These are phyloP conservation scores for Rubroshorea leprosula DNA, from an alignment of 345 rosid genomes.

Conservation along the genomic window DNA sequence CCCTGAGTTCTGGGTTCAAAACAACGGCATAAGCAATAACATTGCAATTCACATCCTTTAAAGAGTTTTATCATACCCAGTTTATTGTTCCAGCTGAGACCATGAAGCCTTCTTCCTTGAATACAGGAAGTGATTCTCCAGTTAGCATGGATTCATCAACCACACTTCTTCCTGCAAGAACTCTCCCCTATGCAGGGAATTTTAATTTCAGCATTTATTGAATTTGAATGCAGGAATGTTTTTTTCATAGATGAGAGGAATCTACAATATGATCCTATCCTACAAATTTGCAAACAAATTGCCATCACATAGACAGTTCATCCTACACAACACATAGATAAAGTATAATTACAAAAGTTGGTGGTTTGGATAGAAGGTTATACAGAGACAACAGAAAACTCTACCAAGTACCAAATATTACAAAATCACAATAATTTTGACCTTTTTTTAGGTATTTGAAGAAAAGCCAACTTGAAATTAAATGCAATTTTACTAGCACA, in stretches of 20 bases:
- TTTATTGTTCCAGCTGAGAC: constrained; percentile 95
- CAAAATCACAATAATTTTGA: too few relatives aligned
- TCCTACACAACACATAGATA: too few relatives aligned
- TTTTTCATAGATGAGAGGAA: constrained; percentile 6
- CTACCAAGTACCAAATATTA: too few relatives aligned
- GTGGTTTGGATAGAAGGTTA: too few relatives aligned
- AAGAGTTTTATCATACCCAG: constrained; percentile 50
- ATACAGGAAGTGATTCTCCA: constrained; percentile 91
- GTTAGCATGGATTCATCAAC: constrained; percentile 98
- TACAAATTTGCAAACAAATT: constrained; percentile 1
- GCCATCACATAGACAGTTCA: not conserved
- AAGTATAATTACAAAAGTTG: too few relatives aligned
- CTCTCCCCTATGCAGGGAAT: constrained; percentile 54
- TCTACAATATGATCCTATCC: constrained; percentile 1
- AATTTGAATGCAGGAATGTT: constrained; percentile 7
- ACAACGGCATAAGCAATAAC: not conserved
- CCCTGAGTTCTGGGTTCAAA: not conserved
- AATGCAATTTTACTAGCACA: too few relatives aligned
- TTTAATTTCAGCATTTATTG: constrained; percentile 18
- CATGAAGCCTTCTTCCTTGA: constrained; percentile 61
- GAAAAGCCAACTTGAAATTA: too few relatives aligned
- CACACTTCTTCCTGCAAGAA: constrained; percentile 90
- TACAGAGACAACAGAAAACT: too few relatives aligned
- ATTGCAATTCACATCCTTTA: not conserved
- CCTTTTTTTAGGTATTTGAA: too few relatives aligned